Conservation (phyloP, 371 early-diverging fungal genomes). For the Rhizomucor pusillus region DNA sequence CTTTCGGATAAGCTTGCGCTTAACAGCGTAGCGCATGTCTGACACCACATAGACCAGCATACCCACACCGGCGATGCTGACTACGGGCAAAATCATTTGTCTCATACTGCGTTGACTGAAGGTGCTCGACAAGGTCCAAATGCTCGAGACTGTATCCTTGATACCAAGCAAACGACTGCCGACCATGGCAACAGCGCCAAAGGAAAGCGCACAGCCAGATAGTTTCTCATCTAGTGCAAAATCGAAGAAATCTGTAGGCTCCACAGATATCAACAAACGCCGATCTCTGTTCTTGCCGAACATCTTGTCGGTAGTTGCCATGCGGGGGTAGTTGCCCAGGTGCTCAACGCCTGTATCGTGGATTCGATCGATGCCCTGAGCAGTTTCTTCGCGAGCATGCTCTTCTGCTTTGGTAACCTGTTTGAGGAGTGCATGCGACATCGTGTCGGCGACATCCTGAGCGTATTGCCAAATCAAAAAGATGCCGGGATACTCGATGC, state of each 20-base stretch:
- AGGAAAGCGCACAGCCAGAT: constrained; percentile 40
- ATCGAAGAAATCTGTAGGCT: constrained; percentile 69
- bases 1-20: constrained; percentile 77
- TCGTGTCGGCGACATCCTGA: constrained; percentile 67
- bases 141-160: constrained; percentile 40
- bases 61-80: constrained; percentile 66
- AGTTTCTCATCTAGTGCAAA: constrained; percentile 57
- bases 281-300: constrained; percentile 40
- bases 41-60: constrained; percentile 75
- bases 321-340: constrained; percentile 40
- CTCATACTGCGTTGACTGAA: constrained; percentile 38
- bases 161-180: constrained; percentile 48
- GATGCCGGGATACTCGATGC: constrained; percentile 79
- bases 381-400: constrained; percentile 63
- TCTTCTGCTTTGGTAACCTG: constrained; percentile 67
- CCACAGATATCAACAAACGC: constrained; percentile 56
- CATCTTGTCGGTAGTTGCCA: constrained; percentile 47
- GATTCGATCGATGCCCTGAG: constrained; percentile 59
- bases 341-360: constrained; percentile 58
- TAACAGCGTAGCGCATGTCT: constrained; percentile 81
- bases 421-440: constrained; percentile 61
- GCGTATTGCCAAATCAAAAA: constrained; percentile 86
- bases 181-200: constrained; percentile 44
- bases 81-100: constrained; percentile 38
- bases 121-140: constrained; percentile 39